Evolutionary conservation across 164 flowering plant species (phyloP), one percentile per base, ranked within the genome.

Genomic region (Aristolochia fimbriata): DNA sequence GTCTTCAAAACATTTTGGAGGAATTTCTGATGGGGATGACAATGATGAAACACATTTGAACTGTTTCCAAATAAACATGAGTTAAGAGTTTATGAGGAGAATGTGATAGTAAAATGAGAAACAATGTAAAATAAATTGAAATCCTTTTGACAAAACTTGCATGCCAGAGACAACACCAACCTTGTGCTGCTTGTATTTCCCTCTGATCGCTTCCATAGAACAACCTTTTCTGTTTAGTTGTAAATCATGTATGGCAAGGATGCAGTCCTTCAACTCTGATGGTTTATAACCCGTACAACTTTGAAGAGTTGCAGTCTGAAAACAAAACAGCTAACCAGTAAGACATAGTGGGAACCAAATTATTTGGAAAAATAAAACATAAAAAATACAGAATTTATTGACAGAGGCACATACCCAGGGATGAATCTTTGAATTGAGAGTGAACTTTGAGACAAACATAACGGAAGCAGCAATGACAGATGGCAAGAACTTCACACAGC

Each of bases 401-500:
- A 17, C 25, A 15, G 22, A 13, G n/a, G 53, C 24, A 41, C 75
- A 68, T 71, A 87, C 91, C 96, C 91, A 85, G 45, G 96, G 96
- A 70, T 83, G 82, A 59, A 12, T 52, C 27, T 71, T 60, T 24
- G 89, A 85, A 37, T 68, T 60, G 21, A 82, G 59, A 5, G 77
- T 85, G 66, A 80, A 82, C 60, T 74, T 80, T 31, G 96, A 57
- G 16, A 87, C 78, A 61, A 82, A 82, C 2, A 77, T 51, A 25
- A 76, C 93, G 41, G 98, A 79, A 46, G 97, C 85, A 62, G 98
- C 96, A 43, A 89, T 74, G 65, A 74, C 14, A 20, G 97, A 92
- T 12, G 98, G 97, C 48, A 84, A 55, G 65, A 85, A 92, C 54
- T 77, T 71, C 11, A 86, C 67, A 70, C 85, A 83, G 0, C 60